Percentiles rank a stretch among this genome's conserved stretches.
These are phyloP conservation scores for Daldinia caldariorum DNA, from an alignment of 495 filamentous ascomycete species.

Conservation along the genomic window DNA sequence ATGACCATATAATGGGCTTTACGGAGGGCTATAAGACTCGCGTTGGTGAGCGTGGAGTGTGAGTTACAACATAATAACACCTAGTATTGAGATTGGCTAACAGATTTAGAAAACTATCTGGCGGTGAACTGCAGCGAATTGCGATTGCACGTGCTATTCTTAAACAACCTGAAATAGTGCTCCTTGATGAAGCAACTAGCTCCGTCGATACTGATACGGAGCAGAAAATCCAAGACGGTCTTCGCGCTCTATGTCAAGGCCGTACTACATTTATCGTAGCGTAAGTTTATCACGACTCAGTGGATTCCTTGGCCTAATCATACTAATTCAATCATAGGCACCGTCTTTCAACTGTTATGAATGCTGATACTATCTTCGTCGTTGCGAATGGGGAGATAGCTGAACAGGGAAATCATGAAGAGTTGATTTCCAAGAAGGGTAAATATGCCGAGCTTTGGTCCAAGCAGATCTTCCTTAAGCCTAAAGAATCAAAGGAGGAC, in stretches of 20 bases:
- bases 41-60: slow-evolving; percentile 70
- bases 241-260: slow-evolving; percentile 64
- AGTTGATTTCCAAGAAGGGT: slow-evolving; percentile 63
- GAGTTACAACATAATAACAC: slow-evolving; percentile 23
- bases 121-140: slow-evolving; percentile 79
- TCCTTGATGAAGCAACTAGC: slow-evolving; percentile 67
- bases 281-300: slow-evolving; percentile 53
- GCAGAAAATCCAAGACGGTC: slow-evolving; percentile 73
- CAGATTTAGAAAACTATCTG: slow-evolving; percentile 66
- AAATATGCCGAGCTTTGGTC: slow-evolving; percentile 73
- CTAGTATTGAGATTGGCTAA: slow-evolving; percentile 1
- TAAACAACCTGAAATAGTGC: slow-evolving; percentile 64
- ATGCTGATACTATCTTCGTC: slow-evolving; percentile 73
- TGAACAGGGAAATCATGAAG: slow-evolving; percentile 71
- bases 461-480: slow-evolving; percentile 65
- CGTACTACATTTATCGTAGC: slow-evolving; percentile 72
- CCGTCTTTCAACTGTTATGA: slow-evolving; percentile 75
- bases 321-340: slow-evolving; percentile 54
- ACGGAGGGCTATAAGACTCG: slow-evolving; percentile 69
- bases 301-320: neutral
- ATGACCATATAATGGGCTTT: slow-evolving; percentile 73
- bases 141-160: slow-evolving; percentile 74
- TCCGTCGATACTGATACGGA: slow-evolving; percentile 75
- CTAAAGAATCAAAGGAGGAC: slow-evolving; percentile 54
- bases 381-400: slow-evolving; percentile 70